Percentiles rank a stretch among this genome's conserved stretches.
Evolutionary conservation across 371 early-diverging fungal species (phyloP).

Genomic region (Actinomucor elegans): DNA sequence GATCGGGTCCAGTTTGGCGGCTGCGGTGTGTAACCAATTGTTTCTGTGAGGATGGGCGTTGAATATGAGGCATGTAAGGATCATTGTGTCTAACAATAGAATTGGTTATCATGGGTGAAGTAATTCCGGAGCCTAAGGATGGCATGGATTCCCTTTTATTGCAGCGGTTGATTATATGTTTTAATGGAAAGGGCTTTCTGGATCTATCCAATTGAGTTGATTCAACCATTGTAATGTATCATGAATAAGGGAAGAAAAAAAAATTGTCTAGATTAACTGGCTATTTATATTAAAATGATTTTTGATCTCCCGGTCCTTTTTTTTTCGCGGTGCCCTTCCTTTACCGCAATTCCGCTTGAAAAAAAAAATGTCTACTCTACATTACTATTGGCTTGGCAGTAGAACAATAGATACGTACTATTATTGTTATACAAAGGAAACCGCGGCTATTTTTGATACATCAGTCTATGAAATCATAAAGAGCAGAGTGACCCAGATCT

Average conservation of each 20-base stretch:
- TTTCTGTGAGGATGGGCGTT: background rate
- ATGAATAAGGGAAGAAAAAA: background rate
- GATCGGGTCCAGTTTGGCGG: background rate
- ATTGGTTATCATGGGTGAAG: background rate
- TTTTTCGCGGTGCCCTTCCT: constrained; percentile 1
- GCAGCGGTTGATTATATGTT: background rate
- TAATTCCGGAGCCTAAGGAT: background rate
- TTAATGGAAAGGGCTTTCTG: background rate
- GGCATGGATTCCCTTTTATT: background rate
- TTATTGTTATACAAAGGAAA: too few relatives aligned
- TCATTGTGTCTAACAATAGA: constrained; percentile 2
- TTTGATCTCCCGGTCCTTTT: constrained; percentile 7
- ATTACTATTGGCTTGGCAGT: background rate
- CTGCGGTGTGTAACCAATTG: background rate
- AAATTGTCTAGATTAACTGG: background rate
- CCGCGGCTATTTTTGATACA: too few relatives aligned
- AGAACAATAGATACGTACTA: too few relatives aligned
- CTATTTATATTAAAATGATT: background rate
- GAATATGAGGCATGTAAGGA: constrained; percentile 9
- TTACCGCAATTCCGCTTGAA: background rate
- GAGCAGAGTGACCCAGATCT: too few relatives aligned
- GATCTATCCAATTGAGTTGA: background rate
- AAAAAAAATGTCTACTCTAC: background rate
- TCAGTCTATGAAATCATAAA: too few relatives aligned
- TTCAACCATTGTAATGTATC: background rate